phyloP scores from a whole-genome alignment of 2,329 filamentous ascomycete species.

The Hypoxylon sp. region DNA sequence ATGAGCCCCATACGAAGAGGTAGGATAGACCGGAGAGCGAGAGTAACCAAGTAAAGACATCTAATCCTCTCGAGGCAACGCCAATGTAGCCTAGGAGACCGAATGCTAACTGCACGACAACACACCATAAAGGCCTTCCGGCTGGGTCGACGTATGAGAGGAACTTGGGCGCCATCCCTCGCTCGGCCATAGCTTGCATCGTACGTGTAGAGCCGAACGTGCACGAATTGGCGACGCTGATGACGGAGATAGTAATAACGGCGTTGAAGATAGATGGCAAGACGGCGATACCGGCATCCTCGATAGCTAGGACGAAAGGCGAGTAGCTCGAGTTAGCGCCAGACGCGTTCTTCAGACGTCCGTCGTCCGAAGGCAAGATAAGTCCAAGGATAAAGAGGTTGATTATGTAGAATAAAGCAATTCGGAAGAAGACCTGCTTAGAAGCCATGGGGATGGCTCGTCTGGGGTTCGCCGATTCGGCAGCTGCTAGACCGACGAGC shows the following conservation, averaged over 20 bases:
- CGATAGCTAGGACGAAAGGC: constrained; percentile 67
- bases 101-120: constrained; percentile 67
- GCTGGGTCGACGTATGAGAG: constrained; percentile 73
- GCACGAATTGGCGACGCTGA: constrained; percentile 67
- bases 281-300: constrained; percentile 64
- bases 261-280: constrained; percentile 69
- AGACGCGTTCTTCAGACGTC: constrained; percentile 57
- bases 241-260: constrained; percentile 66
- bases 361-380: constrained; percentile 62
- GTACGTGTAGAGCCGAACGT: constrained; percentile 67
- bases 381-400: constrained; percentile 67
- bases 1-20: constrained; percentile 82
- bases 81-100: constrained; percentile 73
- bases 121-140: constrained; percentile 71
- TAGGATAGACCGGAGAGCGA: constrained; percentile 80
- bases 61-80: constrained; percentile 58
- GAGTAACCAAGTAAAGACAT: constrained; percentile 75
- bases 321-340: constrained; percentile 62
- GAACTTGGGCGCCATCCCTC: constrained; percentile 68
- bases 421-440: constrained; percentile 70
- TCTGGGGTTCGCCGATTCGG: constrained; percentile 65
- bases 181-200: constrained; percentile 64
- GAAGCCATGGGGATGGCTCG: constrained; percentile 65
- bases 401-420: constrained; percentile 67
- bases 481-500: constrained; percentile 66